Evolutionary conservation across 2,329 filamentous ascomycete genomes (phyloP).

Genomic region (Phyllosticta capitalensis): DNA sequence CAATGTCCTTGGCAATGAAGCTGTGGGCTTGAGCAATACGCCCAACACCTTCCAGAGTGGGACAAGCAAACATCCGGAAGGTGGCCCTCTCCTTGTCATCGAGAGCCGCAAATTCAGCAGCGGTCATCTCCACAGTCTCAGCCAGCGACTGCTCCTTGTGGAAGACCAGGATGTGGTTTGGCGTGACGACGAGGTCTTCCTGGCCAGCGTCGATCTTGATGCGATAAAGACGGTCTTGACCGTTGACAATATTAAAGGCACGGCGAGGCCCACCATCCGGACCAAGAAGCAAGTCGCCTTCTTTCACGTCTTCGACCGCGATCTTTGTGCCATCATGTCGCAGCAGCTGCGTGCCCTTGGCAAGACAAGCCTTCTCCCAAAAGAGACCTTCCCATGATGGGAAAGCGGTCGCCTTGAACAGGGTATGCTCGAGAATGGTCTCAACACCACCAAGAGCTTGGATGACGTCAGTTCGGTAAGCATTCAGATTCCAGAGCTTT

Average conservation of each 20-base stretch:
- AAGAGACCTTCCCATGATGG: conserved; percentile 95
- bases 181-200: conserved; percentile 42
- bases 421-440: conserved; percentile 90
- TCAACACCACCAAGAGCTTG: conserved; percentile 94
- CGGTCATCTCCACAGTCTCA: conserved; percentile 39
- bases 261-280: conserved; percentile 40
- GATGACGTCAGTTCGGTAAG: conserved; percentile 93
- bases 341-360: background rate
- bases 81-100: conserved; percentile 26
- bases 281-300: conserved; percentile 41
- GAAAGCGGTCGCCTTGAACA: conserved; percentile 96
- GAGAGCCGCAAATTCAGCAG: conserved; percentile 35
- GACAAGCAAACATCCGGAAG: conserved; percentile 29
- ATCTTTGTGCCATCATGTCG: conserved; percentile 26
- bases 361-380: conserved; percentile 58
- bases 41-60: conserved; percentile 23
- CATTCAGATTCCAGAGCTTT: conserved; percentile 94
- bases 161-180: conserved; percentile 41
- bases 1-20: conserved; percentile 34
- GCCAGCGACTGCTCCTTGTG: conserved; percentile 28
- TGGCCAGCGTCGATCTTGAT: conserved; percentile 31
- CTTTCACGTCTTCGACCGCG: conserved; percentile 40
- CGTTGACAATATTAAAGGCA: conserved; percentile 36
- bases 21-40: conserved; percentile 22
- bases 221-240: conserved; percentile 40